phyloP scores from a whole-genome alignment of 2,329 filamentous ascomycete genomes.

The Metarhizium humberi region DNA sequence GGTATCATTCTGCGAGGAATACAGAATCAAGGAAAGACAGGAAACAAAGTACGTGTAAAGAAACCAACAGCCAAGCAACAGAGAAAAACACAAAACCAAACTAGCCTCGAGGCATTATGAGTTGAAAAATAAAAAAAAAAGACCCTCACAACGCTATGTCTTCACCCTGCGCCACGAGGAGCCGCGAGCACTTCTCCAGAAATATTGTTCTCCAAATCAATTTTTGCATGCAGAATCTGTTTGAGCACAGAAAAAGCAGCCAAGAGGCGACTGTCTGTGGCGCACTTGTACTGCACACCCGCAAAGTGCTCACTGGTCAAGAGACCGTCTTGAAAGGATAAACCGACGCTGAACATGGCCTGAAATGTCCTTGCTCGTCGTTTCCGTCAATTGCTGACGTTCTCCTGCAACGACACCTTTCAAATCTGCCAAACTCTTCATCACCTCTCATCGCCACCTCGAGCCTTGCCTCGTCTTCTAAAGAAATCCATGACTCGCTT shows the following conservation, averaged over 20 bases:
- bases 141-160: slow-evolving; percentile 1
- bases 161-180: background rate
- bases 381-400: background rate
- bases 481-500: slow-evolving; percentile 99
- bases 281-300: no score
- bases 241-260: background rate
- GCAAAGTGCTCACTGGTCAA: no score
- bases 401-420: background rate
- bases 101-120: background rate
- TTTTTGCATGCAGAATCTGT: background rate
- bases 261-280: no score
- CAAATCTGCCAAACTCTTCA: background rate
- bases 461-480: slow-evolving; percentile 71
- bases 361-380: background rate
- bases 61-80: background rate
- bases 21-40: slow-evolving; percentile 4
- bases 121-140: background rate
- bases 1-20: slow-evolving; percentile 8
- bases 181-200: background rate
- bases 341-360: no score
- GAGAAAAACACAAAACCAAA: background rate
- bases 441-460: slow-evolving; percentile 46
- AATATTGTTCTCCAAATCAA: background rate
- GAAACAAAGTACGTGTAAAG: background rate
- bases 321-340: no score